Base-by-base conservation (phyloP, 495 filamentous ascomycete species). In the Aspergillus campestris region DNA sequence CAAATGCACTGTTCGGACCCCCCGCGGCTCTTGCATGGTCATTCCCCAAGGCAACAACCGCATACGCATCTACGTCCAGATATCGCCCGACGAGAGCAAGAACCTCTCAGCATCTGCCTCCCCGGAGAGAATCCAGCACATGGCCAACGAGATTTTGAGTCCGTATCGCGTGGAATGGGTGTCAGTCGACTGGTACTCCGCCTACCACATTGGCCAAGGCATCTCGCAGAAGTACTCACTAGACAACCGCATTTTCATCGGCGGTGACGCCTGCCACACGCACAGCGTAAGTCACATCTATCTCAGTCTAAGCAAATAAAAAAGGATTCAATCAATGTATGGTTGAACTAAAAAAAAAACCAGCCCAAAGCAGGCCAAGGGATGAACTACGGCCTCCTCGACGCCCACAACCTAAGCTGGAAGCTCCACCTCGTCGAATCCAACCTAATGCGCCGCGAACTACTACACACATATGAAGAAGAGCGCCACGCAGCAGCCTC, bases 31-130 rank as follows among this genome's bases (percentile, higher is more conserved):
- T 28, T 64, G 83, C 32, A 81, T 85, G 73, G 61, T 81, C 10
- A 79, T 85, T 31, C 81, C 81, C 1, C 70, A 81, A 37, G 79
- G 82, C 40, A 75, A 89, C 83, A 75, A 77, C 57, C 59, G 78
- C 37, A 77, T 82, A 15, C 73, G 80, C 8, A 56, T 85, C 1
- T 85, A 84, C 51, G 79, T 82, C 38, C 79, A 83, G 50, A 70
- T 84, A 24, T 47, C 33, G 38, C 55, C 34, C 24, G 47, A 40
- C 45, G 49, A 44, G 46, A 15, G 35, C 7, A 37, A 37, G n/a
- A 37, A 13, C 1, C 35, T 7, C 7, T 37, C 47, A 44, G 74
- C 48, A 59, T 70, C 35, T 53, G 50, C 41, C 3, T 72, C 73
- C 13, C 62, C 77, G 37, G 74, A 34, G 8, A 18, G 31, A 15